Percentiles rank a stretch among this genome's conserved stretches.
Evolutionary conservation across 352 stramenopile genomes (phyloP).

Genomic region (Pythium aquatile): DNA sequence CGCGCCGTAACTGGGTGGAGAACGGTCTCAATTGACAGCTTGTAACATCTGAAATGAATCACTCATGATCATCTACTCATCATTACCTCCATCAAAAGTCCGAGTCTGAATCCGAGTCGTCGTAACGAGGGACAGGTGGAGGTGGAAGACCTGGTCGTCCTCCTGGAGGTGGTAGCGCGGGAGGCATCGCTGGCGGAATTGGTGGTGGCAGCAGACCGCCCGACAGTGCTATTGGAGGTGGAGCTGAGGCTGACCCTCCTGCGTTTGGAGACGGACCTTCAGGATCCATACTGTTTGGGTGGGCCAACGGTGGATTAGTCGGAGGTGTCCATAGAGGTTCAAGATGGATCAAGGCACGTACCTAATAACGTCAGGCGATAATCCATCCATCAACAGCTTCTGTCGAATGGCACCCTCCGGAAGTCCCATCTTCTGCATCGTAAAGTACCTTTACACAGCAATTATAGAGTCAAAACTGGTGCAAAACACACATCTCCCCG

Average conservation of each 20-base stretch:
- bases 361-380: slow-evolving; percentile 73
- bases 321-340: too few species aligned
- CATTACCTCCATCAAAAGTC: slow-evolving; percentile 22
- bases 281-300: slow-evolving; percentile 62
- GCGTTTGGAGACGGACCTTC: slow-evolving; percentile 73
- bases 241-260: slow-evolving; percentile 11
- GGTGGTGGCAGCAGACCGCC: slow-evolving; percentile 29
- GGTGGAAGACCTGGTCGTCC: slow-evolving; percentile 49
- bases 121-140: slow-evolving; percentile 35
- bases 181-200: slow-evolving; percentile 30
- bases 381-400: slow-evolving; percentile 77
- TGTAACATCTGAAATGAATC: background rate
- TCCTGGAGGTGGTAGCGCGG: slow-evolving; percentile 29
- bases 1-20: too few species aligned
- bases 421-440: slow-evolving; percentile 80
- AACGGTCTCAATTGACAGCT: too few species aligned
- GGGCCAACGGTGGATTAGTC: slow-evolving; percentile 3
- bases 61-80: background rate
- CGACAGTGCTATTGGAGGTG: slow-evolving; percentile 15
- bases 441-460: slow-evolving; percentile 62
- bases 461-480: background rate
- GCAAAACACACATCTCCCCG: background rate
- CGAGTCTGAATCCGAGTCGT: slow-evolving; percentile 51
- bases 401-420: slow-evolving; percentile 77
- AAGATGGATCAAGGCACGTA: slow-evolving; percentile 22